These are phyloP conservation scores for Ophiognomonia clavigignenti-juglandacearum DNA, from an alignment of 2,329 filamentous ascomycete species.

Conservation along the genomic window DNA sequence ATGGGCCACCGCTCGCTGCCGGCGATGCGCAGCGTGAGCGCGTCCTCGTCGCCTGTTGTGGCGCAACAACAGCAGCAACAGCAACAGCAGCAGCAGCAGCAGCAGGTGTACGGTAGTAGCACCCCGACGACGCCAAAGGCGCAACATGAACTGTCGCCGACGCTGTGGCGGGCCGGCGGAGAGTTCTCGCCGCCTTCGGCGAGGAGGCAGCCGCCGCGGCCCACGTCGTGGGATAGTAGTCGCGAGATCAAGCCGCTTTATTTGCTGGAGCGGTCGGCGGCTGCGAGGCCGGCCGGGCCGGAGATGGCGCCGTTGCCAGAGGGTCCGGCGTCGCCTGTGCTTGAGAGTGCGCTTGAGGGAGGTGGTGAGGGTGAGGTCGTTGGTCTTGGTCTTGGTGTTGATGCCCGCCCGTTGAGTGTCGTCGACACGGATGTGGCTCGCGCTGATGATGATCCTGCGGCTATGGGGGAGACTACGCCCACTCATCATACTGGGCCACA, in stretches of 20 bases:
- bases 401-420: constrained; percentile 25
- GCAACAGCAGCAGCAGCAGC: too few relatives aligned
- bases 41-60: constrained; percentile 32
- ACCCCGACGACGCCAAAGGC: neutral
- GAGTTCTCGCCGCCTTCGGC: neutral
- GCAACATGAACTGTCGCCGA: constrained; percentile 1
- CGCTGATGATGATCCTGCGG: constrained; percentile 52
- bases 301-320: constrained; percentile 37
- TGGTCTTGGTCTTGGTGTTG: constrained; percentile 5
- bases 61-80: constrained; percentile 14
- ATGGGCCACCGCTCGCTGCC: constrained; percentile 31
- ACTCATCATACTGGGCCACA: constrained; percentile 30
- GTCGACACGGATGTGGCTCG: constrained; percentile 35
- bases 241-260: constrained; percentile 77
- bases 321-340: constrained; percentile 29
- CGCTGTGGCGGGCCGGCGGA: neutral
- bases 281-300: too few relatives aligned
- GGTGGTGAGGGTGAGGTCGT: constrained; percentile 26
- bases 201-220: constrained; percentile 31
- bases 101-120: too few relatives aligned
- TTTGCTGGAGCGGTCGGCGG: constrained; percentile 62
- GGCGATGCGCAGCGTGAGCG: constrained; percentile 31
- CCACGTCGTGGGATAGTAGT: constrained; percentile 57
- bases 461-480: constrained; percentile 64
- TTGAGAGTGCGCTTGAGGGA: constrained; percentile 25